phyloP scores from a whole-genome alignment of 164 flowering plant species.

The Nymphaea thermarum region DNA sequence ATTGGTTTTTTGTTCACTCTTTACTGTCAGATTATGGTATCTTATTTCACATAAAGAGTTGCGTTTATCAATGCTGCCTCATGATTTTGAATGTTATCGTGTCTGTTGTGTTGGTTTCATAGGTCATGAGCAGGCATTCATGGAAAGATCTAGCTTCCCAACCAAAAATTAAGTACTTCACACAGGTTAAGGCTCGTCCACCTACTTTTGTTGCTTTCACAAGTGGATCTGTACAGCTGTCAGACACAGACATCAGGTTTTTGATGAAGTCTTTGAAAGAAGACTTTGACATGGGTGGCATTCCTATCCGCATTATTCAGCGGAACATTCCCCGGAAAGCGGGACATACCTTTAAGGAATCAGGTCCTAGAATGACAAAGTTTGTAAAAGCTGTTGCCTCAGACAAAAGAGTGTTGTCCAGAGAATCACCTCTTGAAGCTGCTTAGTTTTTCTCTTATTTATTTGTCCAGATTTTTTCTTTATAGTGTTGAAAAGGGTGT shows the following conservation, averaged over 20 bases:
- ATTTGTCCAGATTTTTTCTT: too few species aligned
- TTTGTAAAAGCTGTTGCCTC: constrained; percentile 4
- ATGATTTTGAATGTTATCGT: background rate
- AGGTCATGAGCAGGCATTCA: constrained; percentile 99
- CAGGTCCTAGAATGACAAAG: background rate
- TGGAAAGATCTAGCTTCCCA: constrained; percentile 88
- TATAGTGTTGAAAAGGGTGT: too few species aligned
- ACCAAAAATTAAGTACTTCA: constrained; percentile 86
- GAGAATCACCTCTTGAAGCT: background rate
- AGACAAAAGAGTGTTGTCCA: background rate
- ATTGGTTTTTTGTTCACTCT: too few species aligned
- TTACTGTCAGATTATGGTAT: too few species aligned
- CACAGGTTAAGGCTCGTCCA: constrained; percentile 96
- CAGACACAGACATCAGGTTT: constrained; percentile 77
- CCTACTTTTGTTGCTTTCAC: constrained; percentile 92
- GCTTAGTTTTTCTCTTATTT: background rate
- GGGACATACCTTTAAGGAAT: background rate
- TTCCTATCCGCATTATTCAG: constrained; percentile 85
- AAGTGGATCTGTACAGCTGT: constrained; percentile 50
- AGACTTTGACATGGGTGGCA: constrained; percentile 88
- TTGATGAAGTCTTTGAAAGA: constrained; percentile 81
- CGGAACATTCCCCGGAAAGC: constrained; percentile 33
- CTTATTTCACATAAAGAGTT: too few species aligned
- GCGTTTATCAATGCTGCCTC: background rate
- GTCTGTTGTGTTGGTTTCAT: background rate